These are phyloP conservation scores for Penicillium arizonense DNA, from an alignment of 495 filamentous ascomycete species.

Conservation along the genomic window DNA sequence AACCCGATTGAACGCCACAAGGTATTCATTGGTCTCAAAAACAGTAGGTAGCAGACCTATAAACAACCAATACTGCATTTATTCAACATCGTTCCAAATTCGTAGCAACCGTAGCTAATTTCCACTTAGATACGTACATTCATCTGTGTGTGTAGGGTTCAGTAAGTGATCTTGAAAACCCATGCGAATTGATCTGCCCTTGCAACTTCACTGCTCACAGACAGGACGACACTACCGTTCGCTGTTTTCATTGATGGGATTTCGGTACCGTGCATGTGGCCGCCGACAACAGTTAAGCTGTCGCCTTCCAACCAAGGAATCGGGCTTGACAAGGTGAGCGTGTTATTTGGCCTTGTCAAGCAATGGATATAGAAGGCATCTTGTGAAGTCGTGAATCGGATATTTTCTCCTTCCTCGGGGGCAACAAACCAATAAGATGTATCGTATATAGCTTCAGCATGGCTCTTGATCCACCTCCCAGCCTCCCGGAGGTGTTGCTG, in stretches of 20 bases:
- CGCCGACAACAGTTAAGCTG: slow-evolving; percentile 43
- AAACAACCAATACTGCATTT: too few species aligned
- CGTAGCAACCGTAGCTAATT: too few species aligned
- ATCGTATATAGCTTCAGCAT: slow-evolving; percentile 54
- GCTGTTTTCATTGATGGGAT: slow-evolving; percentile 12
- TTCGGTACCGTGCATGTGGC: slow-evolving; percentile 33
- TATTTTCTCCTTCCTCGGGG: slow-evolving; percentile 40
- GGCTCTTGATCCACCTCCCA: slow-evolving; percentile 49
- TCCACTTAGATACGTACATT: too few species aligned
- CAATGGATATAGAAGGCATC: slow-evolving; percentile 54
- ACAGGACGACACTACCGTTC: slow-evolving; percentile 25
- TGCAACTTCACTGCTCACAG: slow-evolving; percentile 27
- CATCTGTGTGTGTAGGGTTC: background rate
- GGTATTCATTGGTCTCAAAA: too few species aligned
- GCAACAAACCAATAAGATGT: slow-evolving; percentile 58
- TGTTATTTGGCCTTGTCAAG: slow-evolving; percentile 41
- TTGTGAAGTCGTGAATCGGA: slow-evolving; percentile 51
- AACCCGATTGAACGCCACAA: too few species aligned
- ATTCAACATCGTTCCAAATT: too few species aligned
- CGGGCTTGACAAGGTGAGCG: slow-evolving; percentile 37
- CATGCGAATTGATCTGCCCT: slow-evolving; percentile 44
- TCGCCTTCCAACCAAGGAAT: slow-evolving; percentile 45
- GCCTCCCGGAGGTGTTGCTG: slow-evolving; percentile 43
- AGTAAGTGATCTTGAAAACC: slow-evolving; percentile 50
- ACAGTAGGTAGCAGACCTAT: too few species aligned